A percentile compares a stretch with the other conserved stretches of the same genome.
Conservation (phyloP, 805 yeast species). For the Ogataea ganodermae region DNA sequence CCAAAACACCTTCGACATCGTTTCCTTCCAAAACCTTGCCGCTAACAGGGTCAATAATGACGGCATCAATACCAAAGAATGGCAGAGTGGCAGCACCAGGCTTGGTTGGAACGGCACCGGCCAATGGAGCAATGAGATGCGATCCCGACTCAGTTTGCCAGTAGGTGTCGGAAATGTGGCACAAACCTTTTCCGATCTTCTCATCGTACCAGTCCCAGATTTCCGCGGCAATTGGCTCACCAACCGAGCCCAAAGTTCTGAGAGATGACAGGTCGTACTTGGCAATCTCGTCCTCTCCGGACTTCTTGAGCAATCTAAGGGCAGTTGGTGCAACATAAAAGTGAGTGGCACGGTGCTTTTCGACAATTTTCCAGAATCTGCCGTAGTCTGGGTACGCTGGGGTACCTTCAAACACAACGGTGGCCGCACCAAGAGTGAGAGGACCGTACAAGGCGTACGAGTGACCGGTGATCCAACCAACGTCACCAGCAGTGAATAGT, state of each 20-base stretch:
- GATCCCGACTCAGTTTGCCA: conserved; percentile 99
- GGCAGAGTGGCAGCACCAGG: conserved; percentile 98
- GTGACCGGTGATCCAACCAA: conserved; percentile 99
- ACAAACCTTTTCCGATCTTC: conserved; percentile 83
- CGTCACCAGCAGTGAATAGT: conserved; percentile 95
- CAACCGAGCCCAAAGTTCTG: conserved; percentile 94
- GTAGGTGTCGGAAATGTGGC: conserved; percentile 93
- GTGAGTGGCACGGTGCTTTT: conserved; percentile 87
- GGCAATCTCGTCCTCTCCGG: conserved; percentile 82
- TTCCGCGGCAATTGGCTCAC: conserved; percentile 98
- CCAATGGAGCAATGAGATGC: conserved; percentile 90
- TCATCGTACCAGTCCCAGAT: conserved; percentile 98
- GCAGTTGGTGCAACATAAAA: conserved; percentile 99
- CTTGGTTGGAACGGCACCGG: conserved; percentile 92
- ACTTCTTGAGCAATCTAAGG: conserved; percentile 76
- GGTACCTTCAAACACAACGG: conserved; percentile 94
- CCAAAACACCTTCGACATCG: conserved; percentile 95
- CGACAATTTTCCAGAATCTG: conserved; percentile 96
- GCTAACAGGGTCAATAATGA: conserved; percentile 87
- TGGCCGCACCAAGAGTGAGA: conserved; percentile 80
- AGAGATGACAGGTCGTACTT: conserved; percentile 82
- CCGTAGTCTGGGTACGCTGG: conserved; percentile 96
- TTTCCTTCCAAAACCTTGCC: conserved; percentile 84
- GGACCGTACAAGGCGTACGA: conserved; percentile 96
- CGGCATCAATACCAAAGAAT: conserved; percentile 91